These are phyloP conservation scores for Dryadomyces quercivorus DNA, from an alignment of 2,329 filamentous ascomycete species.

Conservation along the genomic window DNA sequence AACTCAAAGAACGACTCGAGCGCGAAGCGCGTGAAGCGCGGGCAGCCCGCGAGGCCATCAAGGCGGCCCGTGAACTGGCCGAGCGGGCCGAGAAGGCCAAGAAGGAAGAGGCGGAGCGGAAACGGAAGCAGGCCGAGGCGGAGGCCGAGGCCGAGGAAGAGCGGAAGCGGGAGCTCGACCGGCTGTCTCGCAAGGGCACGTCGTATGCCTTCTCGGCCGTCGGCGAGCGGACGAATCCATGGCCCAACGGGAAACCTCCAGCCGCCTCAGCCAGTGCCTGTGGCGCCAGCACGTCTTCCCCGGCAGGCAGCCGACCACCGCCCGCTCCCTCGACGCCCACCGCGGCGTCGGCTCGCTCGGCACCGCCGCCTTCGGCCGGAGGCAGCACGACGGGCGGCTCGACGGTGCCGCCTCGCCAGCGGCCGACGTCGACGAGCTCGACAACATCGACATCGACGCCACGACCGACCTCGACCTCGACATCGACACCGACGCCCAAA, in stretches of 20 bases:
- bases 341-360: slow-evolving; percentile 19
- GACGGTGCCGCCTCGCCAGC: neutral
- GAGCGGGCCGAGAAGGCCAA: slow-evolving; percentile 18
- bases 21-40: slow-evolving; percentile 11
- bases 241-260: slow-evolving; percentile 49
- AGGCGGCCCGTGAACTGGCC: slow-evolving; percentile 19
- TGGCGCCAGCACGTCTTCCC: neutral
- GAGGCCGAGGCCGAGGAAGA: slow-evolving; percentile 19
- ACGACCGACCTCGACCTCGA: slow-evolving; percentile 9
- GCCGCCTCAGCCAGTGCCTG: slow-evolving; percentile 1
- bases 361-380: slow-evolving; percentile 11
- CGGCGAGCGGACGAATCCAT: slow-evolving; percentile 58
- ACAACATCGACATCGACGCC: neutral
- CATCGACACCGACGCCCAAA: neutral
- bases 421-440: neutral
- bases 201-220: slow-evolving; percentile 53
- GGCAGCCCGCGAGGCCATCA: too few relatives aligned
- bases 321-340: slow-evolving; percentile 16
- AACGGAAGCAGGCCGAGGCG: slow-evolving; percentile 18
- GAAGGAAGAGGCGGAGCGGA: slow-evolving; percentile 18
- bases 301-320: slow-evolving; percentile 5
- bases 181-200: slow-evolving; percentile 28
- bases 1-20: slow-evolving; percentile 26
- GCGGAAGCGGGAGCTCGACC: slow-evolving; percentile 11
- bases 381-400: neutral